A percentile compares a stretch with the other conserved stretches of the same genome.
Conservation (phyloP, 2,329 filamentous ascomycete species). For the Fusarium sp. region DNA sequence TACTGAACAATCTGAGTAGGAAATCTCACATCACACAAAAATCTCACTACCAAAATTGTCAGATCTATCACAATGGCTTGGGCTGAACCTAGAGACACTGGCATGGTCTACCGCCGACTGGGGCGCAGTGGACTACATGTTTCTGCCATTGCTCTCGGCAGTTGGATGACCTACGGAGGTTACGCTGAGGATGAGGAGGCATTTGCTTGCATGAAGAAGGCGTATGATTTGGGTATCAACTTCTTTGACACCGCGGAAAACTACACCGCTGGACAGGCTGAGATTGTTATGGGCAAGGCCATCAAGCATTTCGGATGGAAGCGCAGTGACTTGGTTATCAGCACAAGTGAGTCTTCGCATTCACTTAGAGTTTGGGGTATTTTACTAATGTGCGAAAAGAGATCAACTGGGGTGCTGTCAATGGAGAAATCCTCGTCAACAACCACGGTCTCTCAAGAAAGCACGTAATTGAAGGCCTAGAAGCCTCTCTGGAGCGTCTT, state of each 20-base stretch:
- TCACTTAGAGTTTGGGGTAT: rapidly evolving
- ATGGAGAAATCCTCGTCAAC: slow-evolving; percentile 73
- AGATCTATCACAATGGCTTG: slow-evolving; percentile 55
- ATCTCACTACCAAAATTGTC: slow-evolving; percentile 5
- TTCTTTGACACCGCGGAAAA: slow-evolving; percentile 74
- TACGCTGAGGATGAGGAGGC: slow-evolving; percentile 73
- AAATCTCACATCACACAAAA: slow-evolving; percentile 4
- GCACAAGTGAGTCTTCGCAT: slow-evolving; percentile 60
- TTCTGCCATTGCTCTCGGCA: slow-evolving; percentile 74
- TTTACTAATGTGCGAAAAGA: slow-evolving; percentile 47
- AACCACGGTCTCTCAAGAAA: slow-evolving; percentile 76
- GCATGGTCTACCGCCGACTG: slow-evolving; percentile 60
- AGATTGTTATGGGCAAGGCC: slow-evolving; percentile 74
- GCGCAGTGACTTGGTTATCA: slow-evolving; percentile 71
- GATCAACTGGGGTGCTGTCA: slow-evolving; percentile 75
- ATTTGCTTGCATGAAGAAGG: slow-evolving; percentile 72
- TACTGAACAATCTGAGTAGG: slow-evolving; percentile 5
- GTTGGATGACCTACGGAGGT: slow-evolving; percentile 76
- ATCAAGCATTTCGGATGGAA: slow-evolving; percentile 73
- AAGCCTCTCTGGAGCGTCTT: slow-evolving; percentile 69
- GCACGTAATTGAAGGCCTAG: slow-evolving; percentile 70
- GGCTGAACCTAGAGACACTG: slow-evolving; percentile 60
- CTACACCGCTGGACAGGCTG: slow-evolving; percentile 72
- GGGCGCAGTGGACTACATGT: slow-evolving; percentile 73
- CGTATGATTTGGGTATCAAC: slow-evolving; percentile 72